phyloP scores from a whole-genome alignment of 140 eudicot genomes.

The Stevia rebaudiana region DNA sequence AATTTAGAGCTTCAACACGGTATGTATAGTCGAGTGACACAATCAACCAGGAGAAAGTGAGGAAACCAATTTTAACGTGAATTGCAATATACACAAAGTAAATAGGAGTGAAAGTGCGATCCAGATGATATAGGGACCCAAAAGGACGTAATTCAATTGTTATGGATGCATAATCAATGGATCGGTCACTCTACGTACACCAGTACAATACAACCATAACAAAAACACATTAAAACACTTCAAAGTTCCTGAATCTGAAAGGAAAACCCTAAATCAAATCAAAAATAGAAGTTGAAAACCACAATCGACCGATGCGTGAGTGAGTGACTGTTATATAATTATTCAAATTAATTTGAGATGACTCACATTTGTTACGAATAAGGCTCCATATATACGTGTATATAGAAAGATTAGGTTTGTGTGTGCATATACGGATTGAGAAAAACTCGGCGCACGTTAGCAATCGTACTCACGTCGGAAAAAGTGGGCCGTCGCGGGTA shows the following conservation, averaged over 20 bases:
- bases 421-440: background rate
- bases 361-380: conserved; percentile 28
- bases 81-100: background rate
- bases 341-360: conserved; percentile 18
- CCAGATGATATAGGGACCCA: conserved; percentile 1
- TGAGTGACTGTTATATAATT: conserved; percentile 7
- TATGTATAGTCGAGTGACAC: background rate
- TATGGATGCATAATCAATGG: conserved; percentile 16
- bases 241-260: conserved; percentile 31
- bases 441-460: conserved; percentile 17
- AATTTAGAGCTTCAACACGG: background rate
- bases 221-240: background rate
- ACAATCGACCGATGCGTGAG: conserved; percentile 21
- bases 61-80: background rate
- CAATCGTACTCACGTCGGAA: conserved; percentile 27
- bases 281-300: conserved; percentile 15
- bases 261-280: conserved; percentile 34
- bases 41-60: background rate
- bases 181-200: conserved; percentile 23
- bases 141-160: conserved; percentile 17
- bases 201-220: conserved; percentile 13
- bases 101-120: conserved; percentile 6
- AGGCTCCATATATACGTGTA: conserved; percentile 2
- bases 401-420: background rate
- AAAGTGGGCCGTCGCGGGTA: conserved; percentile 13